Evolutionary conservation across 2,329 filamentous ascomycete species (phyloP).

Genomic region (Orbilia quercus): DNA sequence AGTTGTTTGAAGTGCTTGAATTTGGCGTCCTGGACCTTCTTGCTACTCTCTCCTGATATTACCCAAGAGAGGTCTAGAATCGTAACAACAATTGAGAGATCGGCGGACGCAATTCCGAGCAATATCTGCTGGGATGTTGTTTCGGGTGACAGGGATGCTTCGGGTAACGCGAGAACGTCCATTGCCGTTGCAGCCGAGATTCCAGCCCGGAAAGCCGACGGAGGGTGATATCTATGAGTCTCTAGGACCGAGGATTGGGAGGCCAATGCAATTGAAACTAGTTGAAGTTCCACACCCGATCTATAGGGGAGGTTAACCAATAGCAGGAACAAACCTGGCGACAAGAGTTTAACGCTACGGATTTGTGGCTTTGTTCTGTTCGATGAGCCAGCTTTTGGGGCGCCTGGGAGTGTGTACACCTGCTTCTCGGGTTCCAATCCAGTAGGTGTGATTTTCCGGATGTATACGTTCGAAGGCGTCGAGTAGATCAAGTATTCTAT

Average conservation of each 20-base stretch:
- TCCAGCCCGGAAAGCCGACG: conserved; percentile 40
- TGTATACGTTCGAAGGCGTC: conserved; percentile 41
- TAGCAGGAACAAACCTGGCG: conserved; percentile 50
- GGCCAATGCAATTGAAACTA: conserved; percentile 16
- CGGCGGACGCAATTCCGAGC: conserved; percentile 46
- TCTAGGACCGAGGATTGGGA: conserved; percentile 35
- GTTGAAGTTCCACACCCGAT: conserved; percentile 57
- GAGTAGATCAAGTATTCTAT: conserved; percentile 57
- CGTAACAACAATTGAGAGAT: conserved; percentile 46
- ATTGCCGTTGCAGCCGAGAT: conserved; percentile 45
- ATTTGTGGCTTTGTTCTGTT: conserved; percentile 56
- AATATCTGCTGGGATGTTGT: conserved; percentile 38
- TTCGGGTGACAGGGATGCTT: conserved; percentile 29
- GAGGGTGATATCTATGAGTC: conserved; percentile 45
- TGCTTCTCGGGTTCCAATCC: conserved; percentile 39
- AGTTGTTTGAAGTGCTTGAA: conserved; percentile 53
- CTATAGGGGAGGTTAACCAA: conserved; percentile 58
- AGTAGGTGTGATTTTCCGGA: conserved; percentile 53
- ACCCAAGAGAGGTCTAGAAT: conserved; percentile 33
- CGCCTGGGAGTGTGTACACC: conserved; percentile 44
- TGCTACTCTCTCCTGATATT: conserved; percentile 13
- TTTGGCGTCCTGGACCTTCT: conserved; percentile 51
- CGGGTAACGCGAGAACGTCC: conserved; percentile 32
- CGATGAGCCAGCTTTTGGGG: conserved; percentile 42
- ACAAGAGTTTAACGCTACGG: conserved; percentile 56